These are phyloP conservation scores for Pseudocercospora fijiensis DNA, from an alignment of 2,329 filamentous ascomycete species.

Conservation along the genomic window DNA sequence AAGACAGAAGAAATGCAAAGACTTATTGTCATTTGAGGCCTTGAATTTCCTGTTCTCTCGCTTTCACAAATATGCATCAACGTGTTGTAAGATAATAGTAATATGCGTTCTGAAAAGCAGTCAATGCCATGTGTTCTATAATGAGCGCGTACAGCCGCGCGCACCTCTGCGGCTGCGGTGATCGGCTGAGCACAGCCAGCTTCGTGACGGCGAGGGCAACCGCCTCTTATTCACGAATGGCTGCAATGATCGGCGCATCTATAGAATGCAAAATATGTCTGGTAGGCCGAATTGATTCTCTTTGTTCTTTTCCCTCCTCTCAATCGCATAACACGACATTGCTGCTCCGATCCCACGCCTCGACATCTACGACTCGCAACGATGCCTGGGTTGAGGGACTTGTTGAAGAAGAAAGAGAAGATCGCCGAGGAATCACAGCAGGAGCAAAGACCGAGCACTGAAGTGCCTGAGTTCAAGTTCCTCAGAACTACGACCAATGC, in stretches of 20 bases:
- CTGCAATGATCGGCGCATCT: not conserved
- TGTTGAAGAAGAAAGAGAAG: conserved; percentile 64
- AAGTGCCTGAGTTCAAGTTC: conserved; percentile 70
- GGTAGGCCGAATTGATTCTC: conserved; percentile 1
- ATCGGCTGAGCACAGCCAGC: not conserved
- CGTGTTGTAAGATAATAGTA: not conserved
- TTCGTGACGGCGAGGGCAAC: not conserved
- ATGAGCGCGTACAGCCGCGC: conserved; percentile 2
- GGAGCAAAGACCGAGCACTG: conserved; percentile 37
- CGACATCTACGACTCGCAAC: conserved; percentile 5
- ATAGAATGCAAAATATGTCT: not conserved
- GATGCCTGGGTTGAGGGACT: conserved; percentile 59
- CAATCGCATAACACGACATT: not conserved
- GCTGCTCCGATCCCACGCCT: not conserved
- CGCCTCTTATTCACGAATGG: not conserved
- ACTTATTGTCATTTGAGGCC: not conserved
- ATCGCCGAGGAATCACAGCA: conserved; percentile 40
- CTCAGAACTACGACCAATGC: conserved; percentile 79
- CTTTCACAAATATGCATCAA: not conserved
- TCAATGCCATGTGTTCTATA: conserved; percentile 4
- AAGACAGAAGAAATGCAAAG: conserved; percentile 9
- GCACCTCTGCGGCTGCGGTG: not conserved
- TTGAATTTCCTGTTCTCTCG: not conserved
- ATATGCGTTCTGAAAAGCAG: not conserved
- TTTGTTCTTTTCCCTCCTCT: not conserved